These are phyloP conservation scores for Trametes maxima DNA, from an alignment of 768 basidiomycete genomes.

Conservation along the genomic window DNA sequence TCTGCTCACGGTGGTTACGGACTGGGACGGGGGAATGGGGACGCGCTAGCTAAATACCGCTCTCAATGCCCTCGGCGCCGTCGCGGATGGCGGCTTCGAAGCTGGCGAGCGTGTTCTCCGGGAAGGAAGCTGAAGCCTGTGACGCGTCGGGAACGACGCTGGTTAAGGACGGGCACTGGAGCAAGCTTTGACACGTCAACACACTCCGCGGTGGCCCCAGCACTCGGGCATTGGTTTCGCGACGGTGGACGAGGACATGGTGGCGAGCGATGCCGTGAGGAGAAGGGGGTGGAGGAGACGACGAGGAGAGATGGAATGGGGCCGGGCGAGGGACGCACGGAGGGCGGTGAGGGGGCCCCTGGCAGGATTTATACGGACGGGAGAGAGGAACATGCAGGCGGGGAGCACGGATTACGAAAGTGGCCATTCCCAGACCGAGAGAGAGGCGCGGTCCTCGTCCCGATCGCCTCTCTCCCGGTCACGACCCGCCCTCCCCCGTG, in stretches of 20 bases:
- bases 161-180: constrained; percentile 12
- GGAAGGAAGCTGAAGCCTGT: constrained; percentile 83
- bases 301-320: constrained; percentile 1
- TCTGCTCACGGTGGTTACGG: constrained; percentile 67
- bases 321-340: constrained; percentile 2
- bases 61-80: constrained; percentile 96
- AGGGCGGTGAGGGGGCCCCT: not conserved
- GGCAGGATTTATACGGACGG: constrained; percentile 9
- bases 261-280: constrained; percentile 15
- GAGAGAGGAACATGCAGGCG: constrained; percentile 7
- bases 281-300: constrained; percentile 14
- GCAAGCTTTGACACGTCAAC: constrained; percentile 30
- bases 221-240: constrained; percentile 54
- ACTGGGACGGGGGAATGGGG: constrained; percentile 36
- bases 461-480: not conserved
- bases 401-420: constrained; percentile 11
- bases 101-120: constrained; percentile 94
- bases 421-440: not conserved
- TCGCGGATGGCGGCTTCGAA: constrained; percentile 95
- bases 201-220: constrained; percentile 74
- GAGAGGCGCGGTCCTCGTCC: not conserved
- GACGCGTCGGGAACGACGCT: constrained; percentile 2
- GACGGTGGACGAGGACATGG: constrained; percentile 25
- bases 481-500: not conserved
- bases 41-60: constrained; percentile 65